Evolutionary conservation across 345 rosid genomes (phyloP), one percentile per base, ranked within the genome.

Genomic region (Xanthoceras sorbifolium): DNA sequence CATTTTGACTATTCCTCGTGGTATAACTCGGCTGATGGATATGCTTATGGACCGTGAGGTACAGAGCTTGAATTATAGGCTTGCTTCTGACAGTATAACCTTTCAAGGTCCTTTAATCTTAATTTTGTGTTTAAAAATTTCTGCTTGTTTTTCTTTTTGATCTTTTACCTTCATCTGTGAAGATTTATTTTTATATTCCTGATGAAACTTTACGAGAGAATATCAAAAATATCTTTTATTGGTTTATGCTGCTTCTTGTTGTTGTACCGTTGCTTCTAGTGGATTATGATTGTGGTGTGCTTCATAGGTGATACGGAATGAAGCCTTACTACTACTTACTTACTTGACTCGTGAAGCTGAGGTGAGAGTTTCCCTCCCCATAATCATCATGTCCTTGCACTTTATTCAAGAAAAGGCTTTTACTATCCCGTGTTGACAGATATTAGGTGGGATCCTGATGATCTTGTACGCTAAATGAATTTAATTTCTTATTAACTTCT

Each of bases 11-110:
- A 92, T 91, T 84, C 99, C 99, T 73, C 98, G 97, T 55, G 99
- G 99, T 75, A 92, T 96, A 84, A 96, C 99, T 69, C 88, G 94
- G 74, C 94, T 96, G 29, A 93, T 96, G 99, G 99, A 96, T 84
- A 93, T 96, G 99, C 94, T 96, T 75, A 92, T 93, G 97, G 98
- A 93, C 83, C 94, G 98, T 75, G 99, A 96, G 99, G 99, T 96
- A 84, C 64, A 66, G 64, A 75, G 68, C 67, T 75, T 66, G 59
- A 59, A 6, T 44, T n/a, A 63, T 52, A 28, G 44, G 28, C 32
- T 63, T 73, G 36, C 60, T 73, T 62, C 60, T 62, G 69, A 73
- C 38, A 44, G 34, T 61, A 29, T 62, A 44, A 73, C 34, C 42
- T 18, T 63, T 31, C 4, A 44, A 32, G 40, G 44, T 36, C 3